A percentile compares a stretch with the other conserved stretches of the same genome.
Conservation (phyloP, 225 moss, liverwort and hornwort species). For the Thuidium tamariscinum region DNA sequence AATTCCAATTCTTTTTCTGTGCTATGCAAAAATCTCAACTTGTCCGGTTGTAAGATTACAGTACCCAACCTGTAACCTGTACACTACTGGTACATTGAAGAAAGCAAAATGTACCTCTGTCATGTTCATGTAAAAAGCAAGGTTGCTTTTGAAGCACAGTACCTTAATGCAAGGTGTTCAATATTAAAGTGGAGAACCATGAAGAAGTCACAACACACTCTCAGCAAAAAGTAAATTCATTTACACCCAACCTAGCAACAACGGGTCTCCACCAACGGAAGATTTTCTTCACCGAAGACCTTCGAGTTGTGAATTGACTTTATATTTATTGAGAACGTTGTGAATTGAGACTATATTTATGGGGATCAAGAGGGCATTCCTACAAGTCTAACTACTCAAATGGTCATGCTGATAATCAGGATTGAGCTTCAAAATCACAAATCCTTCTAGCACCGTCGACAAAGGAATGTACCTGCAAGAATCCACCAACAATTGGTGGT, state of each 20-base stretch:
- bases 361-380: background rate
- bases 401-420: conserved; percentile 98
- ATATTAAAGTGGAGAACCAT: background rate
- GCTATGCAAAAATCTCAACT: too few relatives aligned
- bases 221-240: background rate
- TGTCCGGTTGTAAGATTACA: too few relatives aligned
- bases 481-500: background rate
- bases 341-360: conserved; percentile 1
- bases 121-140: too few relatives aligned
- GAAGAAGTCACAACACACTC: background rate
- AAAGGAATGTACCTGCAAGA: conserved; percentile 78
- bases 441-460: conserved; percentile 93
- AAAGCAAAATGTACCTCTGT: too few relatives aligned
- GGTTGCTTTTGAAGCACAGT: too few relatives aligned
- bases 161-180: background rate
- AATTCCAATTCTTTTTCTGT: too few relatives aligned
- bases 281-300: background rate
- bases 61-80: too few relatives aligned
- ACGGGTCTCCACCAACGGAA: background rate
- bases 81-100: too few relatives aligned
- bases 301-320: background rate
- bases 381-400: conserved; percentile 67
- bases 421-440: conserved; percentile 91
- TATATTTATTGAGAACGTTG: too few relatives aligned
- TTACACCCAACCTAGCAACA: conserved; percentile 5